Percentiles rank a stretch among this genome's conserved stretches.
phyloP scores from a whole-genome alignment of 2,329 filamentous ascomycete genomes.

The Didymellaceae sp. region DNA sequence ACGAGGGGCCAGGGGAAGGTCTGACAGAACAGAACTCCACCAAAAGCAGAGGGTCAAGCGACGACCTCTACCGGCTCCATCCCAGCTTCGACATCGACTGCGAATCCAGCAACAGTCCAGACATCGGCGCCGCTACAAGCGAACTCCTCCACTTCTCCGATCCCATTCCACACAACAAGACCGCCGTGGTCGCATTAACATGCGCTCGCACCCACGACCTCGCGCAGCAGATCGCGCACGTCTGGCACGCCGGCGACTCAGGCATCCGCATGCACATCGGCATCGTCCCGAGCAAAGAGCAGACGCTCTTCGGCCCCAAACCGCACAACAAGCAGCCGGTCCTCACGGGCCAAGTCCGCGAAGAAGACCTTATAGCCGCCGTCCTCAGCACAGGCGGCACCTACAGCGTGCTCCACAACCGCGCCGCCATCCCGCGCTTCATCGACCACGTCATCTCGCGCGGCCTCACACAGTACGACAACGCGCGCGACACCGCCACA shows the following conservation, averaged over 20 bases:
- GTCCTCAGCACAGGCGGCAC: conserved; percentile 32
- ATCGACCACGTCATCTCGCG: conserved; percentile 30
- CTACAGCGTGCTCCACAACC: conserved; percentile 27
- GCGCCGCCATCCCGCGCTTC: conserved; percentile 19
- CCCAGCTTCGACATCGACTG: conserved; percentile 8
- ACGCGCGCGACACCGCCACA: conserved; percentile 30
- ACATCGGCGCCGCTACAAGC: conserved; percentile 21
- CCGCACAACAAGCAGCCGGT: not conserved
- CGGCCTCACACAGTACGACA: conserved; percentile 31
- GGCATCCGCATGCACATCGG: conserved; percentile 31
- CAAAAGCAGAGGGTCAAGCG: conserved; percentile 24
- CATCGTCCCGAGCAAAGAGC: conserved; percentile 18
- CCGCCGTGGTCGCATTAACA: conserved; percentile 28
- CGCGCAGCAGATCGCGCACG: conserved; percentile 23
- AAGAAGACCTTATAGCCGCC: conserved; percentile 29
- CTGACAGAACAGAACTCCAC: conserved; percentile 24
- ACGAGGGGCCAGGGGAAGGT: conserved; percentile 25
- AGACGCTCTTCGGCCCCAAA: not conserved
- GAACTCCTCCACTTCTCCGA: conserved; percentile 21
- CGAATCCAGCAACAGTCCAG: conserved; percentile 14
- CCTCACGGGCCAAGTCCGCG: conserved; percentile 8
- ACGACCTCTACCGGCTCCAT: conserved; percentile 12
- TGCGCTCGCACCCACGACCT: conserved; percentile 20
- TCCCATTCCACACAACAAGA: conserved; percentile 25
- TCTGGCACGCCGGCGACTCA: conserved; percentile 27